Conservation (phyloP, 2,329 filamentous ascomycete species). For the Talaromyces sp. region DNA sequence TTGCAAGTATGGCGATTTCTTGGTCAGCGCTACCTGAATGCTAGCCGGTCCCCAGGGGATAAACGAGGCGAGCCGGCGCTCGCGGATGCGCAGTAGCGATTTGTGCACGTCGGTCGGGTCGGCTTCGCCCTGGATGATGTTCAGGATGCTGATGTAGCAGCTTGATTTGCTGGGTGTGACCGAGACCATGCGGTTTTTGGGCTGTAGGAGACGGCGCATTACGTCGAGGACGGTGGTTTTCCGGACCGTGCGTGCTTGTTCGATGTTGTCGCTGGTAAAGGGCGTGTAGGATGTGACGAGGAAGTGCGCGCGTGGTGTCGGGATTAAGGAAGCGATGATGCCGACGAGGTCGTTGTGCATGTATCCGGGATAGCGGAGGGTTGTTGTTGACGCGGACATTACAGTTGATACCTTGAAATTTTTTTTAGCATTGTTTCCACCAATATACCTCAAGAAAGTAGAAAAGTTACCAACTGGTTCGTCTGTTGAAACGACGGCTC, state of each 20-base stretch:
- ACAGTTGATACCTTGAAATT: slow-evolving; percentile 74
- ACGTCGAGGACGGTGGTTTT: slow-evolving; percentile 98
- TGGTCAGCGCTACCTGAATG: slow-evolving; percentile 94
- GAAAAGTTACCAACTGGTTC: slow-evolving; percentile 70
- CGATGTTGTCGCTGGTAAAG: slow-evolving; percentile 92
- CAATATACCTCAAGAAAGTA: not conserved
- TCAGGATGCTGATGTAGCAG: slow-evolving; percentile 98
- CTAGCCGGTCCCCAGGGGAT: slow-evolving; percentile 98
- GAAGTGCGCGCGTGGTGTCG: slow-evolving; percentile 95
- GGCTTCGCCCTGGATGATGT: slow-evolving; percentile 98
- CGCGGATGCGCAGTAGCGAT: slow-evolving; percentile 89
- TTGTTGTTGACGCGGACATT: slow-evolving; percentile 97
- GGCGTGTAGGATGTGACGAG: slow-evolving; percentile 98
- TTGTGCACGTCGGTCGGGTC: slow-evolving; percentile 98
- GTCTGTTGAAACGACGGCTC: slow-evolving; percentile 96
- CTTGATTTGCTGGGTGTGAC: slow-evolving; percentile 93
- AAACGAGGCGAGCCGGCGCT: slow-evolving; percentile 88
- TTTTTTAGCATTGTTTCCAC: no score
- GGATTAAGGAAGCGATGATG: slow-evolving; percentile 92
- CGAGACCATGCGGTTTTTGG: slow-evolving; percentile 99
- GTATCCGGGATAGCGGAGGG: slow-evolving; percentile 93
- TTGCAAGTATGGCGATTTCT: slow-evolving; percentile 91
- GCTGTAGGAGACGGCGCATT: slow-evolving; percentile 90
- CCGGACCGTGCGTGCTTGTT: slow-evolving; percentile 93
- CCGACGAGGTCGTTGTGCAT: slow-evolving; percentile 99